Evolutionary conservation across 2,329 filamentous ascomycete species (phyloP).

Genomic region (Blumeriella jaapii): DNA sequence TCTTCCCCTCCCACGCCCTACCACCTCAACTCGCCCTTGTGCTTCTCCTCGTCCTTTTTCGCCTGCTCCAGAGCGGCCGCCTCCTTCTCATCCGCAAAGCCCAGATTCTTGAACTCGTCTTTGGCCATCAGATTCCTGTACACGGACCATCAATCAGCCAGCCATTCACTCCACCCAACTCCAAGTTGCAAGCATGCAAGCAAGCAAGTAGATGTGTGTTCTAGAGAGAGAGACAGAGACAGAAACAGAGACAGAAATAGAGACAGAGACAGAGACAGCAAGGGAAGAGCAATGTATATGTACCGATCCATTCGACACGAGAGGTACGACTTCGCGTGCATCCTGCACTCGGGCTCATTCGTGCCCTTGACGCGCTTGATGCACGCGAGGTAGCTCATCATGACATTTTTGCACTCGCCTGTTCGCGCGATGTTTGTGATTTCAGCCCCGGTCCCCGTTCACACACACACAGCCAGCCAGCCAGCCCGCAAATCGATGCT

Average conservation of each 20-base stretch:
- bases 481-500: background rate
- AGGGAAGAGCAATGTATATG: conserved; percentile 37
- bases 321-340: conserved; percentile 79
- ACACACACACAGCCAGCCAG: conserved; percentile 7
- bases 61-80: conserved; percentile 14
- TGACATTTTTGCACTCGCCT: conserved; percentile 91
- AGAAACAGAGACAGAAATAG: no score
- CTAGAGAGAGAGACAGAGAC: no score
- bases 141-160: background rate
- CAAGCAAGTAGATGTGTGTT: no score
- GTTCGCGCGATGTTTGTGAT: no score
- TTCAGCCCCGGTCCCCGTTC: background rate
- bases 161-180: background rate
- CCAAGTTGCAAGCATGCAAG: no score
- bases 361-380: conserved; percentile 74
- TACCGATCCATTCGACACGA: conserved; percentile 91
- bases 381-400: conserved; percentile 75
- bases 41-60: conserved; percentile 18
- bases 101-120: conserved; percentile 90
- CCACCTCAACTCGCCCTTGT: conserved; percentile 24
- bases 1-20: background rate
- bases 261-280: no score
- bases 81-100: conserved; percentile 42
- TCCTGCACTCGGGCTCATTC: conserved; percentile 77
- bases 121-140: conserved; percentile 84